Base-by-base conservation (phyloP, 1,284 basidiomycete genomes). In the Pseudomicrostroma phylloplanum region DNA sequence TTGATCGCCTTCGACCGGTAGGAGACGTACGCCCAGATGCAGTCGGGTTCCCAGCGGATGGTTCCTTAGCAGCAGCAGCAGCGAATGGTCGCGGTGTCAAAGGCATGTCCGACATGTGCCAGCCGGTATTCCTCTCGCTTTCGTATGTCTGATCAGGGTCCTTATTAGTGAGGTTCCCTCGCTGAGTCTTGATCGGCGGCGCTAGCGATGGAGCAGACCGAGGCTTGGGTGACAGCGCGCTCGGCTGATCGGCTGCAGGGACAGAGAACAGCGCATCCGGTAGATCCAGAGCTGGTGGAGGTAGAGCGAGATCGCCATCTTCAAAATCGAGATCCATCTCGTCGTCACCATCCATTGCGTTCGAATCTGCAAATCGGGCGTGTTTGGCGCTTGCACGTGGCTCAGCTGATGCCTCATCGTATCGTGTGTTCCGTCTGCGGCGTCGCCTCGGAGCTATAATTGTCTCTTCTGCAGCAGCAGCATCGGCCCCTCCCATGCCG, bases 21-120 rank as follows among this genome's bases (percentile, higher is more conserved):
- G 15, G 17, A 17, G 43, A 48, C 21, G 17, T 17, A 36, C 30
- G 30, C 4, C 30, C 30, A 36, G 30, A 36, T 4, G 30, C 9
- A 36, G 9, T 36, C 9, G 30, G 30, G 9, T 3, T 36, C 9
- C 30, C 4, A 6, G 43, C 43, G 6, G 12, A 48, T 17, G 43
- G 6, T 12, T 17, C 21, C 43, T 21, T 17, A 12, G 15, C 4
- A 3, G 15, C 43, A 17, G 43, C 21, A 3, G 43, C 21, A 17
- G 15, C 43, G 26, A 54, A 54, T 8, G 15, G 21, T 15, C 26
- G 2, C 0, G 76, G 75, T 41, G 74, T 73, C 4, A 78, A 60
- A 2, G 76, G 76, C 59, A 78, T 64, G 61, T 78, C 76, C 7
- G 70, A 71, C 53, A 78, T 72, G 56, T 74, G 71, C 21, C 72